Evolutionary conservation across 306 rosid species (phyloP), one percentile per base, ranked within the genome.

Genomic region (Carpinus viminea): DNA sequence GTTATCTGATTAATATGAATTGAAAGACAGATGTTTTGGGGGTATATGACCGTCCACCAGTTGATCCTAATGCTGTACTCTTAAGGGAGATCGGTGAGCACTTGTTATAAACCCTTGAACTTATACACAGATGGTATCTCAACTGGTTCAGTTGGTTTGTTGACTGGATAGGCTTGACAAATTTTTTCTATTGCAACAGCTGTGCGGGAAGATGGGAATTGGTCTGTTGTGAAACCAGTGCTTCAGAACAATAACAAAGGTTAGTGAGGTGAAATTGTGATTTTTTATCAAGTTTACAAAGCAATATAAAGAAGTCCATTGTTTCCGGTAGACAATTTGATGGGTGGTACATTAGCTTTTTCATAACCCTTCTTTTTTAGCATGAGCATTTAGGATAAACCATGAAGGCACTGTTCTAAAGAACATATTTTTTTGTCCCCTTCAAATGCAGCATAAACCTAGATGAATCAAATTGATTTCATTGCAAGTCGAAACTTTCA

Each of bases 31-130:
- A 94, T 86, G 98, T 94, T 76, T 84, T 78, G 4, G 97, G 97
- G 7, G 98, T 94, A 36, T 94, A 94, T 80, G 93, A 92, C 82
- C 91, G 93, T 46, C 98, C 98, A 20, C 97, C 97, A 43, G 81
- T 85, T 3, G 95, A 92, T 60, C 81, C 91, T 53, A 47, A 80
- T 81, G 98, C 98, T 5, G 57, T 91, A 34, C 97, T 94, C 76
- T 68, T 92, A 53, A 86, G 88, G 82, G 98, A 92, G 84, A 94
- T 94, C 16, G 97, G 97, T 91, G 81, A 88, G 84, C 52, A 64
- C 36, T 73, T 77, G 15, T 56, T 45, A 18, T 36, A 64, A 80
- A 78, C 18, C 61, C 68, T 52, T 59, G 71, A 87, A 56, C 66
- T 72, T 78, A 56, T 26, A n/a, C 28, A 76, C 41, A 79, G 46